Evolutionary conservation across 2,329 filamentous ascomycete genomes (phyloP).

Genomic region (Metarhizium sp.): DNA sequence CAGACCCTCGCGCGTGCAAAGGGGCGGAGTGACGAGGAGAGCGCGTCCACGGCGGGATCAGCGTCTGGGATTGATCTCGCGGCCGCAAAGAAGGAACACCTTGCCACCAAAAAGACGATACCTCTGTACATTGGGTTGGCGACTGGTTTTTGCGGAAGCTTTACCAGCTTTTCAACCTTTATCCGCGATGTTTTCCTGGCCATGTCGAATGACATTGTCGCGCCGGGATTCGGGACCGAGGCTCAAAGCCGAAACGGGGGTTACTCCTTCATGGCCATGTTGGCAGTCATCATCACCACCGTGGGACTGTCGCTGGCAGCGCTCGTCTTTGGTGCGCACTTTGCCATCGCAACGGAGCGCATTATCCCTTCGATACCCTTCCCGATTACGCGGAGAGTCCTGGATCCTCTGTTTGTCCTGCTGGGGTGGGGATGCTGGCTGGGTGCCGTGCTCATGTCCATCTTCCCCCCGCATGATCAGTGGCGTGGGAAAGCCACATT

Average conservation of each 20-base stretch:
- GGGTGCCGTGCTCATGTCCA: constrained; percentile 61
- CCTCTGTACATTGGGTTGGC: constrained; percentile 81
- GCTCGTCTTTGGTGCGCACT: constrained; percentile 63
- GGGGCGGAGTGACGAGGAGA: constrained; percentile 29
- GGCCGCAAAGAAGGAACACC: constrained; percentile 46
- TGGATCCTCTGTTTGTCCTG: constrained; percentile 56
- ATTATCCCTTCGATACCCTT: constrained; percentile 53
- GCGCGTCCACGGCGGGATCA: constrained; percentile 9
- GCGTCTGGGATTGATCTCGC: constrained; percentile 24
- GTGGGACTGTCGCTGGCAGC: constrained; percentile 60
- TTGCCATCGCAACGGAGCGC: constrained; percentile 54
- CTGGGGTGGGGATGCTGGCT: constrained; percentile 71
- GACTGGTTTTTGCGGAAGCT: constrained; percentile 81
- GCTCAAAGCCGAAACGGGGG: constrained; percentile 52
- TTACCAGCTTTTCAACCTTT: constrained; percentile 85
- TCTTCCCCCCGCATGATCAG: constrained; percentile 59
- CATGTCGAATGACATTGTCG: constrained; percentile 60
- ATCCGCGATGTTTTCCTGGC: constrained; percentile 73
- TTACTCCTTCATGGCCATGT: constrained; percentile 72
- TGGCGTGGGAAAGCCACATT: constrained; percentile 75
- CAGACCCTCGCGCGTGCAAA: constrained; percentile 19
- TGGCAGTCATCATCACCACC: constrained; percentile 67
- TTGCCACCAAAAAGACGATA: constrained; percentile 69
- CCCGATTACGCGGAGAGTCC: constrained; percentile 41
- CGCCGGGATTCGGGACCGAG: constrained; percentile 25